Conservation (phyloP, 805 yeast species). For the Myxozyma sirexii region DNA sequence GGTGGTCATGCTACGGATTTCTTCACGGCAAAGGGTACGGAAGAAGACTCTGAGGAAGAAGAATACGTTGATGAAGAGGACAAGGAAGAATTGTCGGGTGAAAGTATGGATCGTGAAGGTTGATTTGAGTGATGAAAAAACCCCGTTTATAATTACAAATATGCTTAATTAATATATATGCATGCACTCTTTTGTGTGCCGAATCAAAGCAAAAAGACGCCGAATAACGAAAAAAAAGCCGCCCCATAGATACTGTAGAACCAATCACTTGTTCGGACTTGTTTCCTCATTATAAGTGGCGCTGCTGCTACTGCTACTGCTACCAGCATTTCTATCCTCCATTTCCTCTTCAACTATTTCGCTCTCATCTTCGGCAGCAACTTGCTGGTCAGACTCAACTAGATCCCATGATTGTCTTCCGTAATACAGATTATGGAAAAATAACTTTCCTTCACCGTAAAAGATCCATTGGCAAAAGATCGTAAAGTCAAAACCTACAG, state of each 20-base stretch:
- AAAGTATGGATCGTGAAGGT: conserved; percentile 43
- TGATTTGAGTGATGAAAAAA: no score
- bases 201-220: not conserved
- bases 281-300: not conserved
- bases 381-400: not conserved
- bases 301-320: conserved; percentile 19
- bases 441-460: conserved; percentile 32
- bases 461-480: conserved; percentile 43
- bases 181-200: not conserved
- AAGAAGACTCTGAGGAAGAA: not conserved
- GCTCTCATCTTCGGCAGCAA: not conserved
- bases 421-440: conserved; percentile 25
- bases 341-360: not conserved
- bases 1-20: conserved; percentile 66
- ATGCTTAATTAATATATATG: not conserved
- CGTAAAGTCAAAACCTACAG: conserved; percentile 71
- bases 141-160: no score
- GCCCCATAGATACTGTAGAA: no score
- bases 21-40: conserved; percentile 42
- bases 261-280: not conserved
- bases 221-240: no score
- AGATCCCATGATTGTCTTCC: conserved; percentile 26
- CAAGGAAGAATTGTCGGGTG: conserved; percentile 43
- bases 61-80: conserved; percentile 39
- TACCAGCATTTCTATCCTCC: not conserved